phyloP scores from a whole-genome alignment of 140 eudicot species.

The Anethum foeniculum region DNA sequence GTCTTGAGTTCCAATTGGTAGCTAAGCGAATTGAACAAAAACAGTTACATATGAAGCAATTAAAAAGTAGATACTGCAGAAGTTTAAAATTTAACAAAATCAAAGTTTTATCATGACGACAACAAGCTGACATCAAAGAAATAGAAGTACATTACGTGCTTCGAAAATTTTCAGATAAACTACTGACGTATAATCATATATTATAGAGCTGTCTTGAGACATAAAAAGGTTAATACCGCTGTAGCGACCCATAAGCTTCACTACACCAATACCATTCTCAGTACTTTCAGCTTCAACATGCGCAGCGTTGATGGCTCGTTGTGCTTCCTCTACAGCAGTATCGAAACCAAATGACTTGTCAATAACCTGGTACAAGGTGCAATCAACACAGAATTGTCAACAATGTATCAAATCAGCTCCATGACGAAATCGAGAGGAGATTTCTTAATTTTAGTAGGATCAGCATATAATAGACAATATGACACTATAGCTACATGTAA shows the following conservation, averaged over 20 bases:
- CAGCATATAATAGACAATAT: neutral
- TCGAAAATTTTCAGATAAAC: neutral
- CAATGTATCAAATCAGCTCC: neutral
- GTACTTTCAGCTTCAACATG: conserved; percentile 35
- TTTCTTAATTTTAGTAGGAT: neutral
- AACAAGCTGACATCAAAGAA: neutral
- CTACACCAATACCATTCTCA: conserved; percentile 32
- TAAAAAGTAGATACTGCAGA: neutral
- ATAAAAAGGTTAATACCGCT: conserved; percentile 21
- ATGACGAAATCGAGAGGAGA: neutral
- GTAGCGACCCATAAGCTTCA: conserved; percentile 34
- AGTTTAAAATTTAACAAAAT: neutral
- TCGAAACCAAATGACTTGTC: conserved; percentile 60
- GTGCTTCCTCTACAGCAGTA: conserved; percentile 39
- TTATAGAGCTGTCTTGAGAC: neutral
- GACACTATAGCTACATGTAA: neutral
- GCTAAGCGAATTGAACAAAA: neutral
- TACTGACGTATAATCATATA: neutral
- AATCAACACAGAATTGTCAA: conserved; percentile 1
- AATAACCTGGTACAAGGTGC: conserved; percentile 55
- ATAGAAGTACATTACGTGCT: neutral
- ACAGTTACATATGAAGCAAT: neutral
- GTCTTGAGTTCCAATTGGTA: neutral
- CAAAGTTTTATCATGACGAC: neutral
- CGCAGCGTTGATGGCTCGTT: conserved; percentile 37